Evolutionary conservation across 2,329 filamentous ascomycete genomes (phyloP).

Genomic region (Xylariaceae sp.): DNA sequence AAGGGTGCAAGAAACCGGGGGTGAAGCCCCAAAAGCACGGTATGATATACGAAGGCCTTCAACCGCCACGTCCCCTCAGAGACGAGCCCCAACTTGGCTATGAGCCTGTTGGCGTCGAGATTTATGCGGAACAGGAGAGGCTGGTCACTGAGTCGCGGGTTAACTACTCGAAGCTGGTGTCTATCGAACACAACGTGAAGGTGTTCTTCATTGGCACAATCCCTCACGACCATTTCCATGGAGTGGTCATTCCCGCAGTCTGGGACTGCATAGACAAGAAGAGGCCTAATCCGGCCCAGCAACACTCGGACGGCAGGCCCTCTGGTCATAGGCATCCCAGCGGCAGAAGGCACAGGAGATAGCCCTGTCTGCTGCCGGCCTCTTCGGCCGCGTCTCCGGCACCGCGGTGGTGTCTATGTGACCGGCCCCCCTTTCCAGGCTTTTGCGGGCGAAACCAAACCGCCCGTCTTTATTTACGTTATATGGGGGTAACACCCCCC

Average conservation of each 20-base stretch:
- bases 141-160: slow-evolving; percentile 44
- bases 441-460: too few relatives aligned
- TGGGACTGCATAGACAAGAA: slow-evolving; percentile 43
- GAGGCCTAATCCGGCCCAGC: slow-evolving; percentile 19
- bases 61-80: slow-evolving; percentile 25
- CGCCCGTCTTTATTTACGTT: too few relatives aligned
- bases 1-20: slow-evolving; percentile 45
- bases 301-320: too few relatives aligned
- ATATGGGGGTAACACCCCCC: too few relatives aligned
- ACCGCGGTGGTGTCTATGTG: too few relatives aligned
- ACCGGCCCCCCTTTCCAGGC: too few relatives aligned
- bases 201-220: slow-evolving; percentile 51
- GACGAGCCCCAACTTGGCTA: slow-evolving; percentile 43
- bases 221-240: slow-evolving; percentile 28
- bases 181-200: slow-evolving; percentile 49
- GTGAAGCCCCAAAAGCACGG: slow-evolving; percentile 46
- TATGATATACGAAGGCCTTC: slow-evolving; percentile 35
- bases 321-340: too few relatives aligned
- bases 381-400: too few relatives aligned
- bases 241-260: slow-evolving; percentile 36
- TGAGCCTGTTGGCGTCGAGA: slow-evolving; percentile 34
- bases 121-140: slow-evolving; percentile 35
- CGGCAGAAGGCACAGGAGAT: background rate
- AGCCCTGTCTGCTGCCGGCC: background rate
- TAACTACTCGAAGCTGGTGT: slow-evolving; percentile 50